Evolutionary conservation across 192 early-diverging fungal genomes (phyloP).

Genomic region (Ambispora gerdemannii): DNA sequence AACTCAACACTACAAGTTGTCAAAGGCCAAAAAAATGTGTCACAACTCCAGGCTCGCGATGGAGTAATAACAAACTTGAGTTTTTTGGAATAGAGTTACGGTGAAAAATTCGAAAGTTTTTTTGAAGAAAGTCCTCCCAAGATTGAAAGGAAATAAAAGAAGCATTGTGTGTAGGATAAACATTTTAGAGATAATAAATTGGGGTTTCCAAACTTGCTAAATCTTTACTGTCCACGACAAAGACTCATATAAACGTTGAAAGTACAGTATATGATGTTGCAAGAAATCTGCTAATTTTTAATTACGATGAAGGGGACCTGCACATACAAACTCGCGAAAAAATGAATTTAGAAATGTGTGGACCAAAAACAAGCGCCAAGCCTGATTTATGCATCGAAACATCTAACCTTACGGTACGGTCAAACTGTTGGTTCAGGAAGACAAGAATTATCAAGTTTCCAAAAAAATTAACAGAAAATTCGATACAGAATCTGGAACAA

Average conservation of each 20-base stretch:
- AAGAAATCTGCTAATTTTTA: neutral
- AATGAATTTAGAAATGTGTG: neutral
- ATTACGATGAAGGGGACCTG: neutral
- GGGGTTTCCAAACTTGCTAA: neutral
- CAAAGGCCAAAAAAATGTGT: neutral
- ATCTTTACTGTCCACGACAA: neutral
- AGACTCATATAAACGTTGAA: neutral
- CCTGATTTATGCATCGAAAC: neutral
- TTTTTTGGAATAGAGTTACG: neutral
- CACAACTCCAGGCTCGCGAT: neutral
- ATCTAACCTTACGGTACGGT: neutral
- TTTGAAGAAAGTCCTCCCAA: neutral
- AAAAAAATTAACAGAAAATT: neutral
- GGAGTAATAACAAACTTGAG: neutral
- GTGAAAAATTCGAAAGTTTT: neutral
- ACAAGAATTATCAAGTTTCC: neutral
- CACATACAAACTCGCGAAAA: neutral
- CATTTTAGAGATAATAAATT: neutral
- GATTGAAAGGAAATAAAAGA: constrained; percentile 2
- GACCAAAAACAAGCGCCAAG: neutral
- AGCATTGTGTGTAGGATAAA: neutral
- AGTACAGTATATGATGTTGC: neutral
- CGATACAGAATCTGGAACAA: neutral
- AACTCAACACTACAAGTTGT: neutral
- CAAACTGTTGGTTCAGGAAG: neutral